Conservation (phyloP, 139 green algal genomes). For the Coelastrella sp. region DNA sequence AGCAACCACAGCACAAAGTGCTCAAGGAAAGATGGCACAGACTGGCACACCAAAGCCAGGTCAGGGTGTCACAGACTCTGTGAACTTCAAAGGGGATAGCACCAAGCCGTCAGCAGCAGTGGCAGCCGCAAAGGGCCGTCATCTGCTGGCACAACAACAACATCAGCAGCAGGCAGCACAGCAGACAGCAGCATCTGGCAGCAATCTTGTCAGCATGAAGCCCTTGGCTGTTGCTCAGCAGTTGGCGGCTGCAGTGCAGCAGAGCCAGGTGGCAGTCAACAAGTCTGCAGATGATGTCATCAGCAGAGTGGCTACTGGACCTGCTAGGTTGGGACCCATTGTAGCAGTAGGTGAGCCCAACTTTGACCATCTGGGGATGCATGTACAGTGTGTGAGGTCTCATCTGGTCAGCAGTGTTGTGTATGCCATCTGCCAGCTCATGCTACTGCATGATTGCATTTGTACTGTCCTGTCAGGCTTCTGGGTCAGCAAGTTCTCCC, state of each 20-base stretch:
- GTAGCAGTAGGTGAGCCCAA: background rate
- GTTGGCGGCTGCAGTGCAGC: background rate
- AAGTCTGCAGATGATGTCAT: background rate
- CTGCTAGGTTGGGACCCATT: background rate
- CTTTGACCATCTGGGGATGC: background rate
- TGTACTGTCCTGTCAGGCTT: background rate
- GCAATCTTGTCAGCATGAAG: background rate
- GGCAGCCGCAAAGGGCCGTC: background rate
- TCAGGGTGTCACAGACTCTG: background rate
- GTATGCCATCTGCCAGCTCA: background rate
- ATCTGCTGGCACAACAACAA: background rate
- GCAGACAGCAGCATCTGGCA: background rate
- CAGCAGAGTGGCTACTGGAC: constrained; percentile 4
- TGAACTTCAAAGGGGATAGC: background rate
- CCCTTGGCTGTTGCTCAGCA: background rate
- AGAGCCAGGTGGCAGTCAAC: background rate
- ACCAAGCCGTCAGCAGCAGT: background rate
- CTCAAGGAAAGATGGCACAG: background rate
- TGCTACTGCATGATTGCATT: background rate
- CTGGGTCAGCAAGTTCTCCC: background rate
- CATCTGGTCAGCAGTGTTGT: background rate
- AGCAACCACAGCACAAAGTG: background rate
- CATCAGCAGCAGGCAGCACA: background rate
- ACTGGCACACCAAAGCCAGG: background rate
- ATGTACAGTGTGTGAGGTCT: too few species aligned